Base-by-base conservation (phyloP, 768 basidiomycete species). In the Scleroderma bovista region DNA sequence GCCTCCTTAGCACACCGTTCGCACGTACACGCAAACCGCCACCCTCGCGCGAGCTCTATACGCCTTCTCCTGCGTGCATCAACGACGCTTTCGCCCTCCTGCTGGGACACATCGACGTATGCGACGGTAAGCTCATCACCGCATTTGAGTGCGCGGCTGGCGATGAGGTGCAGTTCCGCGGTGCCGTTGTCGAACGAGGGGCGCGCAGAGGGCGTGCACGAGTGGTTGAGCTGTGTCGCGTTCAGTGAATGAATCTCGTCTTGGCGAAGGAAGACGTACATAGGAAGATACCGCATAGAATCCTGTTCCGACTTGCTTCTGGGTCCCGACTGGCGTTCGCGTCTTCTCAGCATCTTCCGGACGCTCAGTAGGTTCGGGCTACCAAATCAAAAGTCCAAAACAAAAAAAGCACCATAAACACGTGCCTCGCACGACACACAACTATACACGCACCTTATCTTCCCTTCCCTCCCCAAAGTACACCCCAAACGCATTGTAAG, bases 21-120 rank as follows among this genome's bases (percentile, higher is more conserved):
- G 62, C 90, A 93, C 44, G 70, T 65, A 60, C 90, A 93, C 11
- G 86, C 80, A 62, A 92, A 90, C 50, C 76, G 74, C 90, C 90
- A 93, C 31, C 90, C 89, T 38, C 85, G 76, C 20, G 79, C 87
- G 33, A 93, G 76, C 70, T 89, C 86, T 57, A 75, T 72, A 29
- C 90, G 77, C 54, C 89, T 72, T 39, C 85, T 75, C 49, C 80
- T 73, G 48, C 86, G 74, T 46, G 81, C 79, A 24, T 84, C 81
- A 3, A 68, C 63, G 10, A 62, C 54, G 31, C 73, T 72, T 67
- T 88, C 86, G 23, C 60, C 78, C 1, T 71, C 61, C 50, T 72
- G 78, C 59, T 79, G 78, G 0, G 69, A 68, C 55, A 84, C 79
- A 55, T 90, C 86, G 45, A 89, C 85, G 58, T 78, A 93, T 1